Conservation (phyloP, 1,284 basidiomycete species). For the Sporisorium iseilematis-ciliati region DNA sequence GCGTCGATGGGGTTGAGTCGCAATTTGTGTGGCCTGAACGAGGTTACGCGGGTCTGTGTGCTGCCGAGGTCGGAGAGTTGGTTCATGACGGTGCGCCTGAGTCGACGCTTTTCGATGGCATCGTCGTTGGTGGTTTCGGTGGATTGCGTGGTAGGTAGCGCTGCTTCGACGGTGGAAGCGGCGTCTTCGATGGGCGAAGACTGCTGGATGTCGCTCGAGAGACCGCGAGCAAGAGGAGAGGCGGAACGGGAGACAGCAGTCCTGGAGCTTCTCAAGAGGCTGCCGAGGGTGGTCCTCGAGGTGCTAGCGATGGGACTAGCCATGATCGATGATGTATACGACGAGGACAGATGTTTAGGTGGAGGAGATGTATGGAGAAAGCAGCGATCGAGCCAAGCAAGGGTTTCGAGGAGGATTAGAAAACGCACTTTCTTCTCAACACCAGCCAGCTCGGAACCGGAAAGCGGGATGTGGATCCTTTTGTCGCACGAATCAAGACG, state of each 20-base stretch:
- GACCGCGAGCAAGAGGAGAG: slow-evolving; percentile 9
- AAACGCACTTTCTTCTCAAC: slow-evolving; percentile 17
- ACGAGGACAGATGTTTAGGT: neutral
- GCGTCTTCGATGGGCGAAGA: slow-evolving; percentile 11
- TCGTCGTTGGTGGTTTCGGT: slow-evolving; percentile 19
- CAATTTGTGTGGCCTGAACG: slow-evolving; percentile 80
- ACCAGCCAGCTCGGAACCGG: slow-evolving; percentile 20
- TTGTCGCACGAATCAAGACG: slow-evolving; percentile 25
- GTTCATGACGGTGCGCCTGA: slow-evolving; percentile 72
- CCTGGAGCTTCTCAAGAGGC: slow-evolving; percentile 25
- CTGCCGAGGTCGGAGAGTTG: slow-evolving; percentile 81
- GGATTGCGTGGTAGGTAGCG: neutral
- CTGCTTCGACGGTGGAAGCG: slow-evolving; percentile 5
- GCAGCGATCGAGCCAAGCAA: slow-evolving; percentile 8
- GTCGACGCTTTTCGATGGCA: slow-evolving; percentile 43
- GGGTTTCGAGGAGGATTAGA: slow-evolving; percentile 5
- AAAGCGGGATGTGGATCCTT: no score
- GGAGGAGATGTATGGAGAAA: slow-evolving; percentile 1
- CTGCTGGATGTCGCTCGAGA: slow-evolving; percentile 21
- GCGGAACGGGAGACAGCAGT: slow-evolving; percentile 9
- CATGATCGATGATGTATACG: slow-evolving; percentile 20
- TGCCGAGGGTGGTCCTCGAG: slow-evolving; percentile 48
- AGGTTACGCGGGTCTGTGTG: slow-evolving; percentile 78
- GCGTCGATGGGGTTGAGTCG: slow-evolving; percentile 78
- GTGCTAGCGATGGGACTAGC: slow-evolving; percentile 54